Percentiles rank a stretch among this genome's conserved stretches.
These are phyloP conservation scores for Torulaspora pretoriensis DNA, from an alignment of 1,139 yeast genomes.

Conservation along the genomic window DNA sequence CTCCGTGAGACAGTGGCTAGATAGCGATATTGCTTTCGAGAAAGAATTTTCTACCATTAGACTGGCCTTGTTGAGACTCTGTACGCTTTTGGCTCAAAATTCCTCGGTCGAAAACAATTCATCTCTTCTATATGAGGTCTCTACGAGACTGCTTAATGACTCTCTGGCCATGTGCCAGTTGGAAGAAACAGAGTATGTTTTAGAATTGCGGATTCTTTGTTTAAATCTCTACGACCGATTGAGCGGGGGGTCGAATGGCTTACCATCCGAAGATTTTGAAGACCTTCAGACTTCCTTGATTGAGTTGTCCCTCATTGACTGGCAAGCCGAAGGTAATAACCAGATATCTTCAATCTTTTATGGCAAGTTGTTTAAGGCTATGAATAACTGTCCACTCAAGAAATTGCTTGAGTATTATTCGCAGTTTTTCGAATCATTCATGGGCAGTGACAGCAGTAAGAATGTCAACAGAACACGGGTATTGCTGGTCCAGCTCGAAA, in stretches of 20 bases:
- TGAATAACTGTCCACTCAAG: slow-evolving; percentile 16
- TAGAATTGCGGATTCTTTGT: slow-evolving; percentile 46
- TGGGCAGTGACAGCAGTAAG: slow-evolving; percentile 4
- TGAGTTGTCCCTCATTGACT: slow-evolving; percentile 27
- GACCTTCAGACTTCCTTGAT: slow-evolving; percentile 29
- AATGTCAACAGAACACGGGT: slow-evolving; percentile 38
- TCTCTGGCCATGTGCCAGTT: slow-evolving; percentile 46
- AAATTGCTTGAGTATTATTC: slow-evolving; percentile 19
- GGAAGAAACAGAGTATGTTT: slow-evolving; percentile 38
- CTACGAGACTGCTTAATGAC: slow-evolving; percentile 45
- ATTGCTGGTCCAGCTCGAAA: slow-evolving; percentile 38
- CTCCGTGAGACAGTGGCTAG: slow-evolving; percentile 53
- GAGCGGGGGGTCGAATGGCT: slow-evolving; percentile 33
- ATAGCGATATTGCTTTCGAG: slow-evolving; percentile 59
- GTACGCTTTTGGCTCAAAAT: slow-evolving; percentile 34
- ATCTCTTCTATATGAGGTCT: slow-evolving; percentile 12
- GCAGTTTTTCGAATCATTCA: slow-evolving; percentile 23
- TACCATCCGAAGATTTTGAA: slow-evolving; percentile 18
- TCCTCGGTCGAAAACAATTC: slow-evolving; percentile 16
- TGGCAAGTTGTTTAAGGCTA: slow-evolving; percentile 21
- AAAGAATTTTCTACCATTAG: slow-evolving; percentile 49
- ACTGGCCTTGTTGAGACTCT: slow-evolving; percentile 49
- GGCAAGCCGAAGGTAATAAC: slow-evolving; percentile 18
- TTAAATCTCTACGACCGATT: slow-evolving; percentile 41
- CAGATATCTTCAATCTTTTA: slow-evolving; percentile 30